Base-by-base conservation (phyloP, 2,329 filamentous ascomycete species). In the Camillea tinctor region DNA sequence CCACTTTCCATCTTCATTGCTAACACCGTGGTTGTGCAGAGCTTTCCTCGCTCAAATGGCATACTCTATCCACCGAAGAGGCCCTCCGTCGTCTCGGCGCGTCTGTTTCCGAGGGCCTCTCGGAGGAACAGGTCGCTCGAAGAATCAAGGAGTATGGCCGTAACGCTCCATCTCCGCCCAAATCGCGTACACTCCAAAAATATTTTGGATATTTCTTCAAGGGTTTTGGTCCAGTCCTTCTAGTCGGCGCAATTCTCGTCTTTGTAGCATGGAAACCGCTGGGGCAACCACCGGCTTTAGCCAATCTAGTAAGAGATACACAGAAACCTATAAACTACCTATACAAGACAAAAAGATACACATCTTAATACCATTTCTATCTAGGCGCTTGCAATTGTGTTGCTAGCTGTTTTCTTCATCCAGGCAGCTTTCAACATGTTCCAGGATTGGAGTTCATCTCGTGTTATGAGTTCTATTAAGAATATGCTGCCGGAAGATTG, bases 401-500 rank as follows among this genome's bases (percentile, higher is more conserved):
- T 93, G 5, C 72, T 88, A 1, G 82, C 85, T 5, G 89, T 93
- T 7, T 93, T 88, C 68, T 75, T 87, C 64, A 84, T 89, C 49
- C 86, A 89, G 67, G 90, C 88, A 17, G 83, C 79, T 2, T 93
- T 92, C 76, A 88, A 88, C 69, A 83, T 84, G 69, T 89, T 82
- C 79, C 86, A 88, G 69, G 90, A 93, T 71, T 93, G 89, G 84
- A 91, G 89, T 1, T 90, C 88, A 0, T 89, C 85, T 1, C 80
- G 87, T 4, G 89, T 92, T 58, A 93, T 93, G 91, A 84, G 86
- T 19, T 91, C 88, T 0, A 93, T 93, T 71, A 90, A 88, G 53
- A 88, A 84, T 19, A 91, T 93, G 89, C 80, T 93, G n/a, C 90
- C 90, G 0, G 89, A 92, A 66, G 81, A 86, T 60, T 91, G 88